Conservation (phyloP, 164 flowering plant genomes). For the Nelumbo lutea region DNA sequence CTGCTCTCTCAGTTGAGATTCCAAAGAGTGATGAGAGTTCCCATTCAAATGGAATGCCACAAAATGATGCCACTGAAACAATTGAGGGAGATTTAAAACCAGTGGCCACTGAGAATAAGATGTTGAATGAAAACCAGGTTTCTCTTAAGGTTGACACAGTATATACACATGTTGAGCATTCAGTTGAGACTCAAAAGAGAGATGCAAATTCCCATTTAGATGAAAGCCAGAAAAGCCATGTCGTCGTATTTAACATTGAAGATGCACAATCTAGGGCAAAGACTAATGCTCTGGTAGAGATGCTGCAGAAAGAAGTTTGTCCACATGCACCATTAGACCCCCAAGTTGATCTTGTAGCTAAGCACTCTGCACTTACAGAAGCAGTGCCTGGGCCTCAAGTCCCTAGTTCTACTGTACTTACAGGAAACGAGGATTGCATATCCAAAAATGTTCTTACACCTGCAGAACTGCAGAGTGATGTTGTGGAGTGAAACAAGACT, state of each 20-base stretch:
- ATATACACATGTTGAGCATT: too few relatives aligned
- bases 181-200: too few relatives aligned
- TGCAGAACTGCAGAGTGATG: not conserved
- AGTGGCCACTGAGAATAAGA: too few relatives aligned
- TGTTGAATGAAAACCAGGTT: too few relatives aligned
- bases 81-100: not conserved
- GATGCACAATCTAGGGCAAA: not conserved
- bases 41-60: not conserved
- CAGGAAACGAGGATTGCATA: not conserved
- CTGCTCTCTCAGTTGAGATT: not conserved
- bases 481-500: not conserved
- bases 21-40: not conserved
- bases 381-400: not conserved
- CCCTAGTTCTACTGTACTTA: not conserved
- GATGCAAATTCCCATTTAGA: too few relatives aligned
- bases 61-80: not conserved
- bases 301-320: not conserved
- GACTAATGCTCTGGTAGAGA: not conserved
- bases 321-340: not conserved
- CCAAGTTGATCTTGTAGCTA: not conserved
- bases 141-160: too few relatives aligned
- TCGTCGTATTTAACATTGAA: too few relatives aligned
- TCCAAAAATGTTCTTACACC: not conserved
- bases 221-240: too few relatives aligned
- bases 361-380: not conserved